Conservation (phyloP, 2,329 filamentous ascomycete genomes). For the Dothistroma septosporum region DNA sequence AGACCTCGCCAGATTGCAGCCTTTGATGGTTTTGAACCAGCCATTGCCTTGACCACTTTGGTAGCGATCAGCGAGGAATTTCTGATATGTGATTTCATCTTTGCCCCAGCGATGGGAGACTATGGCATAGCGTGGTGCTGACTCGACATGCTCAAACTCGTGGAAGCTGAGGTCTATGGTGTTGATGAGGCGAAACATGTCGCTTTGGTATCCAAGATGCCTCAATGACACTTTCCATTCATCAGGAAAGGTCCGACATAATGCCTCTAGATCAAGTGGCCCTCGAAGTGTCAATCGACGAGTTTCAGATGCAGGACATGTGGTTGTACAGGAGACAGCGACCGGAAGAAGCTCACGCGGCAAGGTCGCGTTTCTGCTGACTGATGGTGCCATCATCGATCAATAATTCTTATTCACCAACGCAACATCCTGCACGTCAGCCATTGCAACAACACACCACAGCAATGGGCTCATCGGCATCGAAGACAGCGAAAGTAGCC, state of each 20-base stretch:
- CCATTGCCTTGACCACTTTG: neutral
- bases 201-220: neutral
- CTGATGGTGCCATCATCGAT: neutral
- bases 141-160: neutral
- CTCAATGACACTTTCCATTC: neutral
- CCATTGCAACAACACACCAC: neutral
- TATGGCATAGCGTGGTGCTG: slow-evolving; percentile 1
- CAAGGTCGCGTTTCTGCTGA: neutral
- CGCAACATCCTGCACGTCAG: neutral
- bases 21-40: slow-evolving; percentile 6
- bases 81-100: slow-evolving; percentile 1
- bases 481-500: slow-evolving; percentile 52
- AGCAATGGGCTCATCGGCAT: slow-evolving; percentile 56
- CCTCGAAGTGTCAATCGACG: neutral
- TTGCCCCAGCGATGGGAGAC: slow-evolving; percentile 8
- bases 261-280: neutral
- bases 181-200: slow-evolving; percentile 6
- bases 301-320: neutral
- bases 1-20: neutral
- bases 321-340: neutral
- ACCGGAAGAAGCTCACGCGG: neutral
- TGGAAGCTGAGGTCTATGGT: neutral
- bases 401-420: neutral
- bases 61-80: neutral
- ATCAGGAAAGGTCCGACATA: too few relatives aligned